A percentile compares a stretch with the other conserved stretches of the same genome.
These are phyloP conservation scores for Rhodotorula sp. DNA, from an alignment of 1,284 basidiomycete genomes.

Conservation along the genomic window DNA sequence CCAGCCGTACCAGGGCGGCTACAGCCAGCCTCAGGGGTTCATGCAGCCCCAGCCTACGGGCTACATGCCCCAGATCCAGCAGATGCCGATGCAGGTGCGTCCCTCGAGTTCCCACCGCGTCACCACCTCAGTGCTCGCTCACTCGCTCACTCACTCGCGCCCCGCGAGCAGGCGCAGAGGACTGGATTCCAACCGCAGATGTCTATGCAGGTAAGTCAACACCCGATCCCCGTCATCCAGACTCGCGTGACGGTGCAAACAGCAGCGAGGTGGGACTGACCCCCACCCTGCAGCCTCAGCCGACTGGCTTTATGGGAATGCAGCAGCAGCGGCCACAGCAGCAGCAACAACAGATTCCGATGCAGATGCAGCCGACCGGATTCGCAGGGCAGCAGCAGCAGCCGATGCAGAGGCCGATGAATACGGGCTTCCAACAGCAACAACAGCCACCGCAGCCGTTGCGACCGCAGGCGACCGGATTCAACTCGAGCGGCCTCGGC, in stretches of 20 bases:
- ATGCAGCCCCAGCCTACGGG: slow-evolving; percentile 53
- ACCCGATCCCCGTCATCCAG: too few relatives aligned
- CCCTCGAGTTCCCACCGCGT: slow-evolving; percentile 10
- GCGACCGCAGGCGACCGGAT: slow-evolving; percentile 72
- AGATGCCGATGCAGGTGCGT: slow-evolving; percentile 42
- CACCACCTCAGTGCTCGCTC: too few relatives aligned
- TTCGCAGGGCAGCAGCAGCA: slow-evolving; percentile 31
- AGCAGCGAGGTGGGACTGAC: too few relatives aligned
- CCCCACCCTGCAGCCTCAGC: slow-evolving; percentile 34
- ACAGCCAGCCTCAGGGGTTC: slow-evolving; percentile 44
- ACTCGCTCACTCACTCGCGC: too few relatives aligned
- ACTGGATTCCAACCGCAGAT: slow-evolving; percentile 29
- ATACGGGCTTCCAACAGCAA: slow-evolving; percentile 45
- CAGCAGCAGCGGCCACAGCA: neutral
- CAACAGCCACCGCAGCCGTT: slow-evolving; percentile 62
- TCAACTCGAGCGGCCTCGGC: slow-evolving; percentile 51
- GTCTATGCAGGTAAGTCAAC: slow-evolving; percentile 12
- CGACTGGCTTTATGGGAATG: slow-evolving; percentile 48
- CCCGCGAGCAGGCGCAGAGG: slow-evolving; percentile 18
- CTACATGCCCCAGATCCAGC: slow-evolving; percentile 49
- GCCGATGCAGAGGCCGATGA: slow-evolving; percentile 32
- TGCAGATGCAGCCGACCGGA: slow-evolving; percentile 40
- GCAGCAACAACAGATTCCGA: slow-evolving; percentile 45
- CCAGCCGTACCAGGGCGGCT: slow-evolving; percentile 35
- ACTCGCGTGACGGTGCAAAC: too few relatives aligned